Percentiles rank a stretch among this genome's conserved stretches.
These are phyloP conservation scores for Daldinia eschscholtzii DNA, from an alignment of 2,329 filamentous ascomycete species.

Conservation along the genomic window DNA sequence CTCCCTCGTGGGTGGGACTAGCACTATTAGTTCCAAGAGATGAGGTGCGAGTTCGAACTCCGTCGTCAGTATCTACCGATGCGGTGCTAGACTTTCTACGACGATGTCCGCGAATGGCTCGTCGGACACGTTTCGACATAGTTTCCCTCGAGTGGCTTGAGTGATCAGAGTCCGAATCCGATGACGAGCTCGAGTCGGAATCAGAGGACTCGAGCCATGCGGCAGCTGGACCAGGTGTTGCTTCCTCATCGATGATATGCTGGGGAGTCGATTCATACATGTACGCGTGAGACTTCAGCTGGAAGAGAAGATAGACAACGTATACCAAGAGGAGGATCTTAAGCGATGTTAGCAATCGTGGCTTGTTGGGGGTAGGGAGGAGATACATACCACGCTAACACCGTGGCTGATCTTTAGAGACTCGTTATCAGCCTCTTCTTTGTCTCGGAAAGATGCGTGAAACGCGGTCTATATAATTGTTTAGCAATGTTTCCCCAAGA, in stretches of 20 bases:
- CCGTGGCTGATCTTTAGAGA: slow-evolving; percentile 89
- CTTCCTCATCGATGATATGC: slow-evolving; percentile 91
- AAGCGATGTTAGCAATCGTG: slow-evolving; percentile 40
- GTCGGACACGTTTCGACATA: slow-evolving; percentile 80
- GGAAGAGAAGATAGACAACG: slow-evolving; percentile 85
- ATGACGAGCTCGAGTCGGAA: slow-evolving; percentile 67
- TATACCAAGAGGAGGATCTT: slow-evolving; percentile 85
- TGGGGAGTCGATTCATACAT: slow-evolving; percentile 94
- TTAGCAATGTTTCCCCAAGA: not conserved
- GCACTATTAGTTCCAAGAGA: slow-evolving; percentile 58
- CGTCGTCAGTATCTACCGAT: slow-evolving; percentile 70
- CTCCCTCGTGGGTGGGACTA: slow-evolving; percentile 56
- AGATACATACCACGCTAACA: slow-evolving; percentile 79
- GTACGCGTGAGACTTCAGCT: slow-evolving; percentile 91
- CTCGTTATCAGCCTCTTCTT: slow-evolving; percentile 71
- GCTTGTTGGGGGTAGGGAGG: not conserved
- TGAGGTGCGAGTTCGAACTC: slow-evolving; percentile 53
- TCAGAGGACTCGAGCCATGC: slow-evolving; percentile 82
- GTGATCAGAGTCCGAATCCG: slow-evolving; percentile 75
- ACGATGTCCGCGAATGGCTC: slow-evolving; percentile 77
- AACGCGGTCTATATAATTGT: slow-evolving; percentile 78
- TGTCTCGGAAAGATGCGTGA: slow-evolving; percentile 83
- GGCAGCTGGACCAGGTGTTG: slow-evolving; percentile 84
- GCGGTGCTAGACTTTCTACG: slow-evolving; percentile 82
- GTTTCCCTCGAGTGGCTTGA: slow-evolving; percentile 72